Evolutionary conservation across 768 basidiomycete genomes (phyloP), one percentile per base, ranked within the genome.

Genomic region (Panaeolus cyanescens): DNA sequence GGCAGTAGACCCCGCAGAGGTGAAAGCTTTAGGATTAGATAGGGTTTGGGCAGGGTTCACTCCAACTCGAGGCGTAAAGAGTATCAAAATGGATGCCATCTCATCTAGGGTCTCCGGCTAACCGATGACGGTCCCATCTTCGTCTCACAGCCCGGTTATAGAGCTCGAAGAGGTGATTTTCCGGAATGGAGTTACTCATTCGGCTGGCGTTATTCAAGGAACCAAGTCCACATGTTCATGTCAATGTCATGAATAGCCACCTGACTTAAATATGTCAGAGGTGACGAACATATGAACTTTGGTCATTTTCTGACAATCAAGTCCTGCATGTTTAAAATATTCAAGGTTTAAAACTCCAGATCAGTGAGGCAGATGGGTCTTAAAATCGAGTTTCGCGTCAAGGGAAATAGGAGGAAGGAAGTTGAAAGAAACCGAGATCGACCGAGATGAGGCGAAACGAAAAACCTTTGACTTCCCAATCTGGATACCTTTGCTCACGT

Each of bases 51-150:
- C 30, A 42, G 39, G 39, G 39, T 42, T 20, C 19, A 42, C 39
- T 42, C 39, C 39, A 42, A 42, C 39, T 42, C 39, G 39, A 42
- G 20, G 39, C 1, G 39, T 7, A 42, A 25, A 22, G 39, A 37
- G 12, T 37, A 37, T 37, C 5, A 13, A 37, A 37, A 37, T 37
- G 36, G 36, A 30, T 50, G 25, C 0, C 45, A 50, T 50, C 45
- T 50, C 45, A 50, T 50, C 25, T 50, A 42, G 45, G 45, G 45
- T 28, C 25, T 42, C 45, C 45, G 45, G 45, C 25, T 50, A 28
- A 55, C 59, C 56, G 59, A 62, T 32, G 13, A 55, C 60, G 58
- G 60, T 37, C 32, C 61, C 55, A 65, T 62, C 58, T 59, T 62
- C 37, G 64, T 58, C 58, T 65, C 54, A 19, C 20, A 42, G 55